phyloP scores from a whole-genome alignment of 2,329 filamentous ascomycete species.

The Pseudogymnoascus sp. region DNA sequence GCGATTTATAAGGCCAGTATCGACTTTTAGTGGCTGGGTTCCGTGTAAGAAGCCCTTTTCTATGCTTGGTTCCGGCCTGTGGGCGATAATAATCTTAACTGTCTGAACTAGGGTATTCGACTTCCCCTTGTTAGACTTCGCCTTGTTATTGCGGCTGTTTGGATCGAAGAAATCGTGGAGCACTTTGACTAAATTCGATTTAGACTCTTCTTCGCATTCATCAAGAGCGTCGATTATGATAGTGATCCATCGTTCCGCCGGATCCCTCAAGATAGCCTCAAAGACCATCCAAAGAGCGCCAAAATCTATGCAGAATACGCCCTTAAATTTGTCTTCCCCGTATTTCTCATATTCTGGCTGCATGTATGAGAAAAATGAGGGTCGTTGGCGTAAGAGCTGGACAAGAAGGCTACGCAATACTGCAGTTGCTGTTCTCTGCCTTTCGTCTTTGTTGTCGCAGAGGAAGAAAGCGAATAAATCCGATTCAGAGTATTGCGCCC shows the following conservation, averaged over 20 bases:
- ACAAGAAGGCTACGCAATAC: constrained; percentile 9
- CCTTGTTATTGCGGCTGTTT: background rate
- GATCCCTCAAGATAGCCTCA: background rate
- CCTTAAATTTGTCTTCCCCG: background rate
- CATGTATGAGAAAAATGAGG: background rate
- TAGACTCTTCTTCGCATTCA: constrained; percentile 4
- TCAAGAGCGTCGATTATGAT: constrained; percentile 11
- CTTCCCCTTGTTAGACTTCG: background rate
- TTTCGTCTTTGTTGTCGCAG: constrained; percentile 10
- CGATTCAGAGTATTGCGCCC: background rate
- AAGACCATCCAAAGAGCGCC: constrained; percentile 8
- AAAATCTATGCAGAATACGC: background rate
- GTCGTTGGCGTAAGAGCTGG: constrained; percentile 10
- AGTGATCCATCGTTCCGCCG: background rate
- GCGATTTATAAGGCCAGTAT: background rate
- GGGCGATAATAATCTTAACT: background rate
- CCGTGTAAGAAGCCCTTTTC: background rate
- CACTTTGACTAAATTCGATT: background rate
- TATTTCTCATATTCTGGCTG: constrained; percentile 1
- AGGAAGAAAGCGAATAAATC: background rate
- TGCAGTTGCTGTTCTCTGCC: background rate
- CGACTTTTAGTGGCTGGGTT: background rate
- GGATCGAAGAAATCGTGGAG: background rate
- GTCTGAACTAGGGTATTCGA: background rate
- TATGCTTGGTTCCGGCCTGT: background rate